Evolutionary conservation across 345 rosid genomes (phyloP).

Genomic region (Pseudoturritis turrita): DNA sequence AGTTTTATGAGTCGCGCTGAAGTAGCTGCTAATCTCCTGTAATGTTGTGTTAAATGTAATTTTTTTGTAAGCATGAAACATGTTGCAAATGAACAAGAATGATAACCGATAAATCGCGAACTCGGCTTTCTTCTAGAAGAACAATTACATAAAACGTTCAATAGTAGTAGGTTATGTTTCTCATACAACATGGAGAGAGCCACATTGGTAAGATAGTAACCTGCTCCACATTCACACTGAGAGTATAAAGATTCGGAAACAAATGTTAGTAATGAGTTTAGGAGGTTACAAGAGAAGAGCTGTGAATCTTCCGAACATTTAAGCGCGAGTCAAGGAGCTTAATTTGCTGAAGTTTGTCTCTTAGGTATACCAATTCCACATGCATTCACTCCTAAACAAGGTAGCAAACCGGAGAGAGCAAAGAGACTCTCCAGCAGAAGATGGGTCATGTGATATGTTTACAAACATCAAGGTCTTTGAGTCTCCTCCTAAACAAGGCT

Average conservation of each 20-base stretch:
- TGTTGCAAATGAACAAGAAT: background rate
- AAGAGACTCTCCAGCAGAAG: conserved; percentile 59
- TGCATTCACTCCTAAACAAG: conserved; percentile 63
- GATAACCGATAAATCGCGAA: background rate
- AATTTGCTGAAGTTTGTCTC: conserved; percentile 3
- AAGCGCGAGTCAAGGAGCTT: conserved; percentile 35
- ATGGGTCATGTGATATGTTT: conserved; percentile 60
- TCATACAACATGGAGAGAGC: conserved; percentile 18
- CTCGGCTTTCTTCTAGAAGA: background rate
- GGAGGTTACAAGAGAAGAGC: conserved; percentile 3
- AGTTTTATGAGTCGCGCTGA: background rate
- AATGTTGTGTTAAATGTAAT: background rate
- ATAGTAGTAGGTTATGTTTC: background rate
- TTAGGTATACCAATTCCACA: conserved; percentile 61
- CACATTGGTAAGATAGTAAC: conserved; percentile 18
- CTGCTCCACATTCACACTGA: background rate
- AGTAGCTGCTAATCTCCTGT: conserved; percentile 11
- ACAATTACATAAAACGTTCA: background rate
- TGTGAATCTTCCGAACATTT: background rate
- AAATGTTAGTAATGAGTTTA: conserved; percentile 8
- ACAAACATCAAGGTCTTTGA: conserved; percentile 79
- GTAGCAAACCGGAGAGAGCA: conserved; percentile 84
- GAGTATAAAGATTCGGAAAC: background rate
- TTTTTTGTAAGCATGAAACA: background rate
- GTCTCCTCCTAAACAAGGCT: conserved; percentile 83